A percentile compares a stretch with the other conserved stretches of the same genome.
Conservation (phyloP, 768 basidiomycete species). For the Serendipita indica region DNA sequence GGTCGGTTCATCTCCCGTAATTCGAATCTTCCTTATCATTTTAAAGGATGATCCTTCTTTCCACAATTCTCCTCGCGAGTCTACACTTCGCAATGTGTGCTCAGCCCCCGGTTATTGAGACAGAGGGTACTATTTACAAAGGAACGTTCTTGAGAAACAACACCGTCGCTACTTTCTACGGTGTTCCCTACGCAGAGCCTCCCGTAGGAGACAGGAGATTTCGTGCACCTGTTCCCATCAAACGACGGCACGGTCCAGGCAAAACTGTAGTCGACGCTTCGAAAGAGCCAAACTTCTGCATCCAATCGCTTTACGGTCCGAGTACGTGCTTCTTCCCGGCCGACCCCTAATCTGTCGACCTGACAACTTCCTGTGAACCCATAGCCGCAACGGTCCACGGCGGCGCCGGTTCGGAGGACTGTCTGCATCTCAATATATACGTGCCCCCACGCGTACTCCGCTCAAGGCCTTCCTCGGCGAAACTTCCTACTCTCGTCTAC, state of each 20-base stretch:
- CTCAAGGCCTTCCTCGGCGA: neutral
- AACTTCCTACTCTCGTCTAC: slow-evolving; percentile 28
- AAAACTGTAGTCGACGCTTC: slow-evolving; percentile 37
- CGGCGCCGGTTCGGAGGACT: slow-evolving; percentile 53
- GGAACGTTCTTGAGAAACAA: neutral
- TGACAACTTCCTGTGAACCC: neutral
- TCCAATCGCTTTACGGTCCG: slow-evolving; percentile 26
- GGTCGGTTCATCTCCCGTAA: too few species aligned
- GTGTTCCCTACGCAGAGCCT: slow-evolving; percentile 27
- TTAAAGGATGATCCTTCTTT: too few species aligned
- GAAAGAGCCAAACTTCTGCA: slow-evolving; percentile 40
- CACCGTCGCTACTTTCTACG: slow-evolving; percentile 11
- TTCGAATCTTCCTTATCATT: too few species aligned
- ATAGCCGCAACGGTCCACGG: slow-evolving; percentile 23
- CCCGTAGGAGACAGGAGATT: slow-evolving; percentile 24
- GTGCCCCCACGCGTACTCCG: slow-evolving; percentile 30
- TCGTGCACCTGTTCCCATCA: slow-evolving; percentile 36
- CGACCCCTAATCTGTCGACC: too few species aligned
- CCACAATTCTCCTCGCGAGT: too few species aligned
- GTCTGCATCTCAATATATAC: slow-evolving; percentile 53
- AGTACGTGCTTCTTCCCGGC: neutral
- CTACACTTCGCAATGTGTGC: too few species aligned
- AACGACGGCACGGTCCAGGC: slow-evolving; percentile 17
- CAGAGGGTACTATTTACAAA: neutral
- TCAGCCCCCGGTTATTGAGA: too few species aligned